Evolutionary conservation across 2,329 filamentous ascomycete species (phyloP).

Genomic region (Orbilia blumenaviensis): DNA sequence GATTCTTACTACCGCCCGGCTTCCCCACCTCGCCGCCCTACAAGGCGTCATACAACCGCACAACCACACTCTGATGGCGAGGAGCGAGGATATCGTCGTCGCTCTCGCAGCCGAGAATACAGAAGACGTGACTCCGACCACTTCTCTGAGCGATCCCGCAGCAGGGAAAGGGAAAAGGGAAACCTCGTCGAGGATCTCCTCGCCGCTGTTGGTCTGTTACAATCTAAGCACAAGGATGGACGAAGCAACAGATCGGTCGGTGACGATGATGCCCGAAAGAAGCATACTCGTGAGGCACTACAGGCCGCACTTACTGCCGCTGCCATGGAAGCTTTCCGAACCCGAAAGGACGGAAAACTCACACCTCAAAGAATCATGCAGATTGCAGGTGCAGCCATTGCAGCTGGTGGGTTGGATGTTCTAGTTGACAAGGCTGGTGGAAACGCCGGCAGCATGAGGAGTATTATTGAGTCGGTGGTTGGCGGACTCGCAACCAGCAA

Average conservation of each 20-base stretch:
- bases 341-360: slow-evolving; percentile 45
- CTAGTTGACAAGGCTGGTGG: slow-evolving; percentile 30
- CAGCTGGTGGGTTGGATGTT: slow-evolving; percentile 44
- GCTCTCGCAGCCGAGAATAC: slow-evolving; percentile 30
- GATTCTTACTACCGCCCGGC: slow-evolving; percentile 31
- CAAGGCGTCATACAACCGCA: slow-evolving; percentile 43
- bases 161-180: slow-evolving; percentile 19
- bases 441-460: slow-evolving; percentile 12
- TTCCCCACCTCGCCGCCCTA: slow-evolving; percentile 33
- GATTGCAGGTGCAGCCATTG: slow-evolving; percentile 47
- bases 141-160: slow-evolving; percentile 38
- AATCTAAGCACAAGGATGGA: slow-evolving; percentile 40
- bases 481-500: slow-evolving; percentile 33
- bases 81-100: slow-evolving; percentile 17
- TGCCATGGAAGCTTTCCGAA: slow-evolving; percentile 50
- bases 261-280: slow-evolving; percentile 23
- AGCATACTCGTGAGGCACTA: slow-evolving; percentile 36
- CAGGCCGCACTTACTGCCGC: slow-evolving; percentile 49
- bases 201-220: slow-evolving; percentile 40
- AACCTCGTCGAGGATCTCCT: slow-evolving; percentile 45
- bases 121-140: slow-evolving; percentile 21
- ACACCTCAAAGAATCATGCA: slow-evolving; percentile 50
- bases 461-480: slow-evolving; percentile 41
- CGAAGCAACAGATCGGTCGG: not conserved
- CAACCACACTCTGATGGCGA: slow-evolving; percentile 31